These are phyloP conservation scores for Lithohypha guttulata DNA, from an alignment of 2,329 filamentous ascomycete genomes.

Conservation along the genomic window DNA sequence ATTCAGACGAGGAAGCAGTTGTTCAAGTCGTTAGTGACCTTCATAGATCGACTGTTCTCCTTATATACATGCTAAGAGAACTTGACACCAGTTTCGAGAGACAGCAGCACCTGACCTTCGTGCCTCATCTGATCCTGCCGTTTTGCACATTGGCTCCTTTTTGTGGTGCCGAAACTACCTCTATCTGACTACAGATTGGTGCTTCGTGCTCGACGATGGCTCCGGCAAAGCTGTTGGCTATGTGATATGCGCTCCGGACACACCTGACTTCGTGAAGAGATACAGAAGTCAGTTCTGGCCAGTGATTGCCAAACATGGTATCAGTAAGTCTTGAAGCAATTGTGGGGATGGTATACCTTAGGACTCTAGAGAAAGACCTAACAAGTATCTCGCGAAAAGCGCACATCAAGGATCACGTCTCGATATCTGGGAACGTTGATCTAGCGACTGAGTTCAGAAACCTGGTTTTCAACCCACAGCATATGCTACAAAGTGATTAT, in stretches of 20 bases:
- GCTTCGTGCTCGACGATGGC: conserved; percentile 20
- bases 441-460: conserved; percentile 14
- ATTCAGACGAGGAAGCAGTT: conserved; percentile 16
- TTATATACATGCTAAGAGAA: neutral
- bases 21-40: conserved; percentile 15
- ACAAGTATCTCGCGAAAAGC: no score
- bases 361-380: no score
- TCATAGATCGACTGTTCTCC: neutral
- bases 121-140: conserved; percentile 10
- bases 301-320: no score
- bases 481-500: conserved; percentile 13
- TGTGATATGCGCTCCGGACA: conserved; percentile 15
- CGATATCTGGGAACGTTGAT: conserved; percentile 13
- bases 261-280: conserved; percentile 13
- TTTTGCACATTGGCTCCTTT: conserved; percentile 15
- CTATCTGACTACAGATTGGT: conserved; percentile 12
- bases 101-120: conserved; percentile 16
- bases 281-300: conserved; percentile 12
- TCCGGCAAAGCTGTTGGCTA: conserved; percentile 18
- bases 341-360: no score
- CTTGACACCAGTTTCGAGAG: conserved; percentile 14
- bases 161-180: conserved; percentile 19
- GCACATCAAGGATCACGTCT: no score
- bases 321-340: no score
- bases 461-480: conserved; percentile 15